phyloP scores from a whole-genome alignment of 768 basidiomycete genomes.

The Lactarius evosmus region DNA sequence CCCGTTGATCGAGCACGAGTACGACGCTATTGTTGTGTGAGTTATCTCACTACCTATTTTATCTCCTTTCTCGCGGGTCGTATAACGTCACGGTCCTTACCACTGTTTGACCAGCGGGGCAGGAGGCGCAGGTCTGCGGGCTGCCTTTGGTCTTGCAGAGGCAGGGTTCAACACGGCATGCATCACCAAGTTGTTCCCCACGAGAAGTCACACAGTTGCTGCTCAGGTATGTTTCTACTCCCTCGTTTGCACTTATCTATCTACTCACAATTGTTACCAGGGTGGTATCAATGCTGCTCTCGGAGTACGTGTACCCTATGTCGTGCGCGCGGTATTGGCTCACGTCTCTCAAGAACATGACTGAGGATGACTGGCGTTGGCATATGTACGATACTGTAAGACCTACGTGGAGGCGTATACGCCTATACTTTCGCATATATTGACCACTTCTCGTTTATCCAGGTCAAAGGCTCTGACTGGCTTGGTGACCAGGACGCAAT shows the following conservation, averaged over 20 bases:
- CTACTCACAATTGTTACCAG: slow-evolving; percentile 36
- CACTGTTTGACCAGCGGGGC: slow-evolving; percentile 64
- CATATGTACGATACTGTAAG: slow-evolving; percentile 95
- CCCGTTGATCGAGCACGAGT: slow-evolving; percentile 97
- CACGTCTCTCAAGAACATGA: slow-evolving; percentile 73
- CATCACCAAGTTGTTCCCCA: slow-evolving; percentile 98
- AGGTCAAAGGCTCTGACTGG: slow-evolving; percentile 99
- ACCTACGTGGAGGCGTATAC: background rate
- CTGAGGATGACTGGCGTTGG: slow-evolving; percentile 99
- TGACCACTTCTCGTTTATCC: slow-evolving; percentile 11
- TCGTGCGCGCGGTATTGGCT: slow-evolving; percentile 1
- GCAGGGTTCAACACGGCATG: slow-evolving; percentile 98
- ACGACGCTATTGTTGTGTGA: slow-evolving; percentile 97
- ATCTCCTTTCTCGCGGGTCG: background rate
- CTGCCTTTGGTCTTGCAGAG: slow-evolving; percentile 97
- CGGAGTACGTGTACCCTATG: slow-evolving; percentile 55
- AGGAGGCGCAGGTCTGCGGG: slow-evolving; percentile 96
- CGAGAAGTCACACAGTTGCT: slow-evolving; percentile 97
- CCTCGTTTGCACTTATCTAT: background rate
- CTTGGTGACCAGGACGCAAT: slow-evolving; percentile 99
- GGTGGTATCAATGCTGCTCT: slow-evolving; percentile 98
- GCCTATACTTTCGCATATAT: background rate
- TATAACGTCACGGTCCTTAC: background rate
- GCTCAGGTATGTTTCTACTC: slow-evolving; percentile 66
- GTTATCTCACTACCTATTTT: slow-evolving; percentile 35